Percentiles rank a stretch among this genome's conserved stretches.
Conservation (phyloP, 139 green algal species). For the Tetradesmus lagerheimii region DNA sequence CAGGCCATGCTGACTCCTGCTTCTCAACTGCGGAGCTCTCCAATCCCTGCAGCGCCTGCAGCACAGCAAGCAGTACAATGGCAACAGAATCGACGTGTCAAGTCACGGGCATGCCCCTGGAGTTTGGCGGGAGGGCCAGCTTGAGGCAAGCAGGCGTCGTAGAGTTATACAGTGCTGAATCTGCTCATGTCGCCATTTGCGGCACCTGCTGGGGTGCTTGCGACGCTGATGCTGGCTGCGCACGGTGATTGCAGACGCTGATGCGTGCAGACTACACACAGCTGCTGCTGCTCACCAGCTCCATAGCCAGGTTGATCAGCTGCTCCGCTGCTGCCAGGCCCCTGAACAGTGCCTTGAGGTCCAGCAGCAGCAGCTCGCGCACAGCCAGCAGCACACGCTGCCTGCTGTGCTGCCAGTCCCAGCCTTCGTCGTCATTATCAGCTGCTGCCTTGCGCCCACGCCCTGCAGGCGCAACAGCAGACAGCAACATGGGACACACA, state of each 20-base stretch:
- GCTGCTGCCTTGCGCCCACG: conserved; percentile 15
- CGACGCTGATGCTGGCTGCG: neutral
- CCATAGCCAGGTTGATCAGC: conserved; percentile 37
- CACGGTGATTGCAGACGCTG: neutral
- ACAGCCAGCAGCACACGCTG: conserved; percentile 28
- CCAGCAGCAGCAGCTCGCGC: conserved; percentile 18
- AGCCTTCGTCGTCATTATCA: neutral
- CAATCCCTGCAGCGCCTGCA: conserved; percentile 25
- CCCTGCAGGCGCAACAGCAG: conserved; percentile 1
- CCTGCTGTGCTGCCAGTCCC: conserved; percentile 37
- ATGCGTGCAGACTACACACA: neutral
- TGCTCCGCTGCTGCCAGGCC: conserved; percentile 37
- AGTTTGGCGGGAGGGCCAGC: too few species aligned
- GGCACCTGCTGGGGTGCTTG: neutral
- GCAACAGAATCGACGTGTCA: too few species aligned
- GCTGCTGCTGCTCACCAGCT: conserved; percentile 33
- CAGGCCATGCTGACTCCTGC: conserved; percentile 1
- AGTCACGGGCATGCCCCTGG: too few species aligned
- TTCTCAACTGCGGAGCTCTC: neutral
- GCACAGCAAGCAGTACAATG: neutral
- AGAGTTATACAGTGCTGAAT: too few species aligned
- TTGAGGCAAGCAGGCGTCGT: too few species aligned
- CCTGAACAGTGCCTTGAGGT: conserved; percentile 34
- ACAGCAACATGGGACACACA: neutral
- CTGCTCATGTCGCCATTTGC: too few species aligned